phyloP scores from a whole-genome alignment of 2,329 filamentous ascomycete genomes.

The Aspergillus aculeatinus region DNA sequence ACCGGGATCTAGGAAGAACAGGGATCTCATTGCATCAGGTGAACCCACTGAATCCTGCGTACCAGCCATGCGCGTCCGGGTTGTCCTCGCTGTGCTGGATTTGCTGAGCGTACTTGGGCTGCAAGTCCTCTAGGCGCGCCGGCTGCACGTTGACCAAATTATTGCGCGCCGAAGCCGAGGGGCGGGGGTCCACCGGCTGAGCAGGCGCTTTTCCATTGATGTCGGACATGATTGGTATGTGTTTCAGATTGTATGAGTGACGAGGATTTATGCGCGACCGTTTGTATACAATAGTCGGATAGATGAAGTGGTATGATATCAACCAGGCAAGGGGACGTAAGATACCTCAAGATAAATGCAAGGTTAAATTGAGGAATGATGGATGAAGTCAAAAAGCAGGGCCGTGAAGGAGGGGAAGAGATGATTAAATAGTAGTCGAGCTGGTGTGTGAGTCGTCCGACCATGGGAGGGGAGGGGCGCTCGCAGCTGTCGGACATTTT shows the following conservation, averaged over 20 bases:
- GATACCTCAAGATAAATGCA: neutral
- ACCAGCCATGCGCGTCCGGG: constrained; percentile 77
- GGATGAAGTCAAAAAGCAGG: neutral
- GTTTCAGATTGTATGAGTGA: too few species aligned
- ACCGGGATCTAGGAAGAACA: neutral
- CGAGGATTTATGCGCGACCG: neutral
- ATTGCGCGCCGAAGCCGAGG: constrained; percentile 46
- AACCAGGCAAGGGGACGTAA: neutral
- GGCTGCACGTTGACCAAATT: constrained; percentile 71
- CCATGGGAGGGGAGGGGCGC: neutral
- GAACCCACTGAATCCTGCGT: constrained; percentile 75
- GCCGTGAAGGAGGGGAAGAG: neutral
- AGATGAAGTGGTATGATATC: neutral
- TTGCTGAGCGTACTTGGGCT: constrained; percentile 73
- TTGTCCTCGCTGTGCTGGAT: constrained; percentile 63
- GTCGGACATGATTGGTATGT: neutral
- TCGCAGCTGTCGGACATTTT: neutral
- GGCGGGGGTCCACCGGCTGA: constrained; percentile 11
- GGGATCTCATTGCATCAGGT: neutral
- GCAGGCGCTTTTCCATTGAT: constrained; percentile 38
- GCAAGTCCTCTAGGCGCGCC: constrained; percentile 77
- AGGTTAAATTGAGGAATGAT: neutral
- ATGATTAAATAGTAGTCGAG: neutral
- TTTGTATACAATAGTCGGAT: neutral
- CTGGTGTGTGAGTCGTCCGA: neutral